Conservation (phyloP, 768 basidiomycete genomes). For the Galerina sulciceps region DNA sequence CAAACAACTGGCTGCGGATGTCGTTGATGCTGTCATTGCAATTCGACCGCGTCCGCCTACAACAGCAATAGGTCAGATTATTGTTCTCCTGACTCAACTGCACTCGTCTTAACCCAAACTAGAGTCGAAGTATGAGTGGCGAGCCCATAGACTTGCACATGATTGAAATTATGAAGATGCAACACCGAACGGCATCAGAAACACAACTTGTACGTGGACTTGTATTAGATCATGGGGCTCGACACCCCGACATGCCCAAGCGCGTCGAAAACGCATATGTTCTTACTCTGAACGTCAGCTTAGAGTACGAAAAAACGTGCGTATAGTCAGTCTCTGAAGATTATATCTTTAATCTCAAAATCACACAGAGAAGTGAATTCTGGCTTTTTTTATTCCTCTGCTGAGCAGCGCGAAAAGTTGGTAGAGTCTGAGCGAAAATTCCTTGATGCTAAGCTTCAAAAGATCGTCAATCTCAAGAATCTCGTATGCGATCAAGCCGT, state of each 20-base stretch:
- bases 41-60: slow-evolving; percentile 75
- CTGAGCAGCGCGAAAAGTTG: slow-evolving; percentile 97
- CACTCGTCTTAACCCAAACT: slow-evolving; percentile 17
- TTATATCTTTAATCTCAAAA: slow-evolving; percentile 12
- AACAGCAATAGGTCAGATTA: slow-evolving; percentile 46
- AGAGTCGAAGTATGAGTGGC: slow-evolving; percentile 72
- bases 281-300: slow-evolving; percentile 93
- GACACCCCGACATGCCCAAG: slow-evolving; percentile 99
- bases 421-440: slow-evolving; percentile 96
- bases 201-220: slow-evolving; percentile 95
- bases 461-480: slow-evolving; percentile 96
- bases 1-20: slow-evolving; percentile 85
- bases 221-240: slow-evolving; percentile 95
- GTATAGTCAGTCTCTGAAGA: slow-evolving; percentile 29
- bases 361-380: slow-evolving; percentile 92
- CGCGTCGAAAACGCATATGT: slow-evolving; percentile 96
- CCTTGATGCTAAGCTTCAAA: slow-evolving; percentile 92
- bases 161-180: slow-evolving; percentile 99
- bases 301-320: slow-evolving; percentile 99
- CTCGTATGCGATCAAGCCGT: slow-evolving; percentile 94
- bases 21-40: slow-evolving; percentile 93
- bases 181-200: slow-evolving; percentile 96
- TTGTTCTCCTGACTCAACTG: not conserved
- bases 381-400: slow-evolving; percentile 98
- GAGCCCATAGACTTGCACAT: slow-evolving; percentile 98